These are phyloP conservation scores for Aspergillus brunneoviolaceus DNA, from an alignment of 2,329 filamentous ascomycete species.

Conservation along the genomic window DNA sequence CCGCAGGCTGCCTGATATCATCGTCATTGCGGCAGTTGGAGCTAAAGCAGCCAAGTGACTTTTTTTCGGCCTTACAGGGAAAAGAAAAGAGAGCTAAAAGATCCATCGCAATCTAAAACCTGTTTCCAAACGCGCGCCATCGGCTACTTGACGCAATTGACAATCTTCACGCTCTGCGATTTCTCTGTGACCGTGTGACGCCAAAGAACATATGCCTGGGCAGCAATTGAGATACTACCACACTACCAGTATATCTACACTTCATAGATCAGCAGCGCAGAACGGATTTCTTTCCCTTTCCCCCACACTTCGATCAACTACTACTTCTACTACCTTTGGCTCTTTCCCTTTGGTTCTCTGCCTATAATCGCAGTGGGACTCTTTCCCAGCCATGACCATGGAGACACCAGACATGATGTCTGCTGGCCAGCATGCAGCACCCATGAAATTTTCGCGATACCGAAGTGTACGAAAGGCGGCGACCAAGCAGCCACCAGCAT, in stretches of 20 bases:
- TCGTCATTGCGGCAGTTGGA: neutral
- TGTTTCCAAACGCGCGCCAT: neutral
- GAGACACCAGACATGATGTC: constrained; percentile 19
- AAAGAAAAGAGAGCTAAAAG: constrained; percentile 3
- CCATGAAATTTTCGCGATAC: constrained; percentile 57
- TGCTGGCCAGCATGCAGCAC: constrained; percentile 15
- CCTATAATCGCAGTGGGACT: neutral
- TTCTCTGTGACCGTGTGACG: neutral
- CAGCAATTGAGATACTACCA: neutral
- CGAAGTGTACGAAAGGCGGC: constrained; percentile 54
- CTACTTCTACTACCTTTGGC: no score
- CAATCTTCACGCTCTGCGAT: neutral
- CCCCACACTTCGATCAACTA: no score
- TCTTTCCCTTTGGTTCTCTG: neutral
- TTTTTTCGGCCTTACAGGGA: neutral
- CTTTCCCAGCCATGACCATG: constrained; percentile 20
- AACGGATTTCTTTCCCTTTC: neutral
- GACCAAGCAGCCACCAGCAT: constrained; percentile 33
- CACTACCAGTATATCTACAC: neutral
- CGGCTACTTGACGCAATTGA: neutral
- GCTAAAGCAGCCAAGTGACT: neutral
- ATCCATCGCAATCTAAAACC: neutral
- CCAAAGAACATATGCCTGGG: neutral
- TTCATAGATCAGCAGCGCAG: neutral
- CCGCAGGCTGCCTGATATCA: neutral